Evolutionary conservation across 495 filamentous ascomycete genomes (phyloP), one percentile per base, ranked within the genome.

Genomic region (Penicillium mononematosum): DNA sequence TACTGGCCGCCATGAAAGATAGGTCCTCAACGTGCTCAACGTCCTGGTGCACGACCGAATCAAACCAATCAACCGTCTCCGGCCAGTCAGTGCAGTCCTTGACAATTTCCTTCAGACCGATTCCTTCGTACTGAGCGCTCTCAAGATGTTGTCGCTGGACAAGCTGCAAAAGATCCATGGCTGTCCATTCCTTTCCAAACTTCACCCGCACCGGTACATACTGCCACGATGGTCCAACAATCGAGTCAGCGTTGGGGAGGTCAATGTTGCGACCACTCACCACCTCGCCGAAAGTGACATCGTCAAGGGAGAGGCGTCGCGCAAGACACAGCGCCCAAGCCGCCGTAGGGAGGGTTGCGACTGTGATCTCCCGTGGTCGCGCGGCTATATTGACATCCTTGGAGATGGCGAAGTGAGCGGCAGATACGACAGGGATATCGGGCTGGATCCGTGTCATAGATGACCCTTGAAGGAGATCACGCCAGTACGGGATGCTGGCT

Each of bases 271-370:
- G 29, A 51, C 60, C 81, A 19, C 55, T 75, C 24, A 78, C 76
- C 20, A 84, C 78, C 45, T 77, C 70, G 36, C 82, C 83, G 52
- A 85, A 84, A 1, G 75, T 63, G 10, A 85, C 74, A 54, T 85
- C 83, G 0, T 57, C 42, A 4, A 59, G 61, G 1, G 45, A 45
- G 6, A 79, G 66, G 8, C 71, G 73, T 1, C 73, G 74, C 6
- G 82, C 74, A 3, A 85, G 74, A 5, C 74, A 68, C 0, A 83
- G 47, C 0, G 81, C 78, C 83, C 83, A 85, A 4, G 81, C 79
- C 0, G 81, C 81, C 0, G 79, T 81, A 1, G 76, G 79, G 0
- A 83, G 58, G 4, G 74, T 78, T 7, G 76, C 76, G 2, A 79
- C 67, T 0, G 82, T 85, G 42, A 80, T 70, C 36, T 77, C 73